These are phyloP conservation scores for Tolypocladium ovalisporum DNA, from an alignment of 2,329 filamentous ascomycete species.

Conservation along the genomic window DNA sequence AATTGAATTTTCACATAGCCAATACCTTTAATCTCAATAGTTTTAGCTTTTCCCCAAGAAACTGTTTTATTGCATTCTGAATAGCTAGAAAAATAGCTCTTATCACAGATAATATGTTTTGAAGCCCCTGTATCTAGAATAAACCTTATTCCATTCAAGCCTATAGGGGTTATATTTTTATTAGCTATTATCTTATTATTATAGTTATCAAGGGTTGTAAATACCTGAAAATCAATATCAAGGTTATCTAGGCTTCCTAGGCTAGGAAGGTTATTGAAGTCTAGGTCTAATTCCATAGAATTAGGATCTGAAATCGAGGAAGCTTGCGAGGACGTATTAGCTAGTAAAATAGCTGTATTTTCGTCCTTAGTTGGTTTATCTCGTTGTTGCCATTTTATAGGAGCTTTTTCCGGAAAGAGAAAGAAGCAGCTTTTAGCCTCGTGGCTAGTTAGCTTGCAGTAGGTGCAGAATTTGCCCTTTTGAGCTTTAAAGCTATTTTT, in stretches of 20 bases:
- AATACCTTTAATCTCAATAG: too few species aligned
- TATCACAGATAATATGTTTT: too few species aligned
- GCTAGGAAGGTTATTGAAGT: neutral
- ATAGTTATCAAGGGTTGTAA: too few species aligned
- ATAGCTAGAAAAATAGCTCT: too few species aligned
- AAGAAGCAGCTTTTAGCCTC: neutral
- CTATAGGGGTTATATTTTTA: neutral
- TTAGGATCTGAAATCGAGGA: neutral
- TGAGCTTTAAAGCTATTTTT: neutral
- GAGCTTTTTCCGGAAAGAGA: neutral
- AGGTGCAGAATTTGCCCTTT: neutral
- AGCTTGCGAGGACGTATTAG: neutral
- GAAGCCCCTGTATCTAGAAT: neutral
- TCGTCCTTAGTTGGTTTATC: neutral
- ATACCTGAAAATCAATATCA: neutral
- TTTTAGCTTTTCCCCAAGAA: too few species aligned
- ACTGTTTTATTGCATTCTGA: too few species aligned
- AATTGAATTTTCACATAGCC: too few species aligned
- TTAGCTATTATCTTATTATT: too few species aligned
- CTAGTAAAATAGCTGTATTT: neutral
- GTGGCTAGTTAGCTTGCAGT: neutral
- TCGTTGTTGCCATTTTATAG: neutral
- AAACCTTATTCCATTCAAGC: neutral
- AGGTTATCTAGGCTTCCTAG: neutral
- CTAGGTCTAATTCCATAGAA: neutral